A percentile compares a stretch with the other conserved stretches of the same genome.
Conservation (phyloP, 2,329 filamentous ascomycete species). For the Pseudopithomyces chartarum region DNA sequence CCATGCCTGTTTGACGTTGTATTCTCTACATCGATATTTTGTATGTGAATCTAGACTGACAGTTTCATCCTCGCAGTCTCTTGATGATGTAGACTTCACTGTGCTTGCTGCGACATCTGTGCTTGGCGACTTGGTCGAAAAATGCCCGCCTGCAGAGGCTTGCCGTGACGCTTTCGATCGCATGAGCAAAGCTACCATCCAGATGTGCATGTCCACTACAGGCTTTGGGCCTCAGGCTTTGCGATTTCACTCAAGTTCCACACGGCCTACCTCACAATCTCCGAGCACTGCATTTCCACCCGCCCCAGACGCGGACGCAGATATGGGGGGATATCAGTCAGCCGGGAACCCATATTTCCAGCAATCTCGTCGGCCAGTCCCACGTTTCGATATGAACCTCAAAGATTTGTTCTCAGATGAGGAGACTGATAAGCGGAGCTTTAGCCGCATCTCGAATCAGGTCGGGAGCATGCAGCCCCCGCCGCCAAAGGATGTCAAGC, state of each 20-base stretch:
- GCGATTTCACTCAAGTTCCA: constrained; percentile 18
- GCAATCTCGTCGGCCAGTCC: constrained; percentile 50
- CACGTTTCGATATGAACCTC: constrained; percentile 60
- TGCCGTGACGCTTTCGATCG: constrained; percentile 94
- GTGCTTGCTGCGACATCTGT: constrained; percentile 92
- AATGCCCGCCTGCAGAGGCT: constrained; percentile 92
- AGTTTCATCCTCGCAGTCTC: constrained; percentile 56
- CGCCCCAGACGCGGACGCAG: constrained; percentile 36
- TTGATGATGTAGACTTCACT: constrained; percentile 98
- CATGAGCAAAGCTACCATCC: constrained; percentile 92
- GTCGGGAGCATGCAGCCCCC: constrained; percentile 38
- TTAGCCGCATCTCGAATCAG: constrained; percentile 43
- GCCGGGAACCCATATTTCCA: constrained; percentile 22
- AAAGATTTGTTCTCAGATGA: constrained; percentile 46
- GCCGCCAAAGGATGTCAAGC: constrained; percentile 29
- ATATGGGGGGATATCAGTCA: constrained; percentile 34
- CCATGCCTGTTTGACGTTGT: constrained; percentile 9
- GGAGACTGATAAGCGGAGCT: constrained; percentile 46
- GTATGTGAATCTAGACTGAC: constrained; percentile 6
- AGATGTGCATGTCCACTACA: constrained; percentile 88
- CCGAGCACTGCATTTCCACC: constrained; percentile 31
- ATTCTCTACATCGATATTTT: constrained; percentile 8
- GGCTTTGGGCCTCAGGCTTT: constrained; percentile 67
- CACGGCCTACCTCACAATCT: constrained; percentile 23
- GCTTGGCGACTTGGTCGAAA: constrained; percentile 87